A percentile compares a stretch with the other conserved stretches of the same genome.
Evolutionary conservation across 2,329 filamentous ascomycete species (phyloP).

Genomic region (Aspergillus thermomutatus): DNA sequence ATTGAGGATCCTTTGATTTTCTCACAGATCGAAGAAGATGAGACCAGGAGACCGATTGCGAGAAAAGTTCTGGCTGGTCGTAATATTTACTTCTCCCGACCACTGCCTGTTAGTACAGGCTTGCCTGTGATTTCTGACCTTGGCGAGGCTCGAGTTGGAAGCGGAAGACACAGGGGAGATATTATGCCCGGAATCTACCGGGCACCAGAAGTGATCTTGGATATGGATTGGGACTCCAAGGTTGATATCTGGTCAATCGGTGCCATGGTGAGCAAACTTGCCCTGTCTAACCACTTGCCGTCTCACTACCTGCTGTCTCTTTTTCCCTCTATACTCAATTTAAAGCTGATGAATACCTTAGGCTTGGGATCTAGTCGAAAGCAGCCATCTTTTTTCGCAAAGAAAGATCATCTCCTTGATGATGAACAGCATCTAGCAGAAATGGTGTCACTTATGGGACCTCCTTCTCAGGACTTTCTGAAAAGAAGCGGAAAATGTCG

Average conservation of each 20-base stretch:
- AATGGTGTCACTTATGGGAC: constrained; percentile 21
- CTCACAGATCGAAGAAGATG: constrained; percentile 25
- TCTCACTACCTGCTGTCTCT: no score
- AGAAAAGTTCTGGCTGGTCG: constrained; percentile 29
- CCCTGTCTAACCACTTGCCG: no score
- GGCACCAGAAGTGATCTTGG: constrained; percentile 30
- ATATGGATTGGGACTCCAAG: constrained; percentile 27
- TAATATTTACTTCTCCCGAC: constrained; percentile 25
- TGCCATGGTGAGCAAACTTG: constrained; percentile 17
- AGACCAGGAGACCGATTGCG: constrained; percentile 23
- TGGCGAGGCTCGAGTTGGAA: constrained; percentile 22
- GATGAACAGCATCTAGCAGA: constrained; percentile 22
- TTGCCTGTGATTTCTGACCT: constrained; percentile 28
- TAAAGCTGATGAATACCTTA: not conserved
- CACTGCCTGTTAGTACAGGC: constrained; percentile 14
- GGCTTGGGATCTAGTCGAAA: constrained; percentile 16
- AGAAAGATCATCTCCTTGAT: constrained; percentile 7
- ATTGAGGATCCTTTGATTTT: constrained; percentile 26
- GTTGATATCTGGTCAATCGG: constrained; percentile 33
- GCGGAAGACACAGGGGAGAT: constrained; percentile 14
- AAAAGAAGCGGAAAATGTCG: constrained; percentile 8
- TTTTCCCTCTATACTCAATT: not conserved
- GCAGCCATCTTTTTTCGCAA: constrained; percentile 15
- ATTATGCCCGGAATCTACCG: constrained; percentile 29
- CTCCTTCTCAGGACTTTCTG: constrained; percentile 16